Base-by-base conservation (phyloP, 306 rosid species). In the Arachis hypogaea region DNA sequence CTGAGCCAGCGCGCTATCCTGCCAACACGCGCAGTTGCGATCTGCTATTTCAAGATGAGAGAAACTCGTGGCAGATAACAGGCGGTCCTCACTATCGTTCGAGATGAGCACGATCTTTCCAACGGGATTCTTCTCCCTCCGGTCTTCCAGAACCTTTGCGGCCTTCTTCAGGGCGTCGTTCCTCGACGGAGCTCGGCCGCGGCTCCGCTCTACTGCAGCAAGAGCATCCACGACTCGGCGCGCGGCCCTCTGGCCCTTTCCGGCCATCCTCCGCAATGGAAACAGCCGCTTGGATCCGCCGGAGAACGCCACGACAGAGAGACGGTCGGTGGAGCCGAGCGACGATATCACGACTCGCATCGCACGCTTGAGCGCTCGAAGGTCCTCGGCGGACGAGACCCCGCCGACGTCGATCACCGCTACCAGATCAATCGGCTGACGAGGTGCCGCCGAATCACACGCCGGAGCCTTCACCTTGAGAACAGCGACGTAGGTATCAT, bases 131-230 rank as follows among this genome's bases (percentile, higher is more conserved):
- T 71, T 86, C 82, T 93, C 94, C 5, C 97, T 92, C 28, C 98
- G 92, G 74, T 93, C 98, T 52, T 91, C 96, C 14, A 93, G 80
- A 9, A 93, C 89, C 72, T 89, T 93, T 14, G 88, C 90, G 0
- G 98, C 98, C 40, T 93, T 93, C 83, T 84, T 86, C 28, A 93
- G 59, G 1, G 98, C 98, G 44, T 91, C 96, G 71, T 80, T 77
- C 11, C 80, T 80, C 2, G 83, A 82, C 12, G 86, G 81, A 8
- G 80, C 75, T 6, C 81, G 86, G 16, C 66, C 76, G 1, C 83
- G 63, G n/a, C 0, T 45, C 8, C 81, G 77, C 6, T 91, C 90
- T 3, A 85, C 78, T 1, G 49, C 44, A 0, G 42, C 66, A 0
- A 85, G 63, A 0, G 83, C 75, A 10, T 85, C 87, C 3, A 85